A percentile compares a stretch with the other conserved stretches of the same genome.
Evolutionary conservation across 75 land plant species (phyloP).

Genomic region (Cupressus sempervirens): DNA sequence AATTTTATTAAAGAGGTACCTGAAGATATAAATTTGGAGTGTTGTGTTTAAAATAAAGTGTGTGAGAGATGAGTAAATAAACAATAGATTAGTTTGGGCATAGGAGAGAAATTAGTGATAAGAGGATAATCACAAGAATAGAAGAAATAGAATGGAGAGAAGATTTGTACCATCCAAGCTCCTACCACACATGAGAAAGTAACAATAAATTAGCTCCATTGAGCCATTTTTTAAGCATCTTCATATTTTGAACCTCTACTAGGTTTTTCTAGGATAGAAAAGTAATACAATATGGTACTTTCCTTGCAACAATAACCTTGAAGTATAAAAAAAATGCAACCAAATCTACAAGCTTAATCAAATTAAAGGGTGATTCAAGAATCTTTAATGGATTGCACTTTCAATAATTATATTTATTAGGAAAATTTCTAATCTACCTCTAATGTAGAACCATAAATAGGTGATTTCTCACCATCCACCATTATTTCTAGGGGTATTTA

Average conservation of each 20-base stretch:
- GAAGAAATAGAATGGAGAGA: too few species aligned
- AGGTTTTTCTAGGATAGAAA: slow-evolving; percentile 5
- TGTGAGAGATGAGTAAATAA: too few species aligned
- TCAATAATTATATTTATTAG: neutral
- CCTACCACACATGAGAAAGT: slow-evolving; percentile 38
- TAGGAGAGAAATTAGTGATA: too few species aligned
- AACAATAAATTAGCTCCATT: neutral
- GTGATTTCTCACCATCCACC: slow-evolving; percentile 90
- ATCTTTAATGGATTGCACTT: neutral
- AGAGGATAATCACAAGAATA: too few species aligned
- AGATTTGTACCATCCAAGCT: slow-evolving; percentile 90
- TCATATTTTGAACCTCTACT: neutral
- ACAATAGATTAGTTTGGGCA: too few species aligned
- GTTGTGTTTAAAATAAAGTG: too few species aligned
- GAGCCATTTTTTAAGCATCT: neutral
- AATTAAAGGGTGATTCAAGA: neutral
- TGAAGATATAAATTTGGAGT: too few species aligned
- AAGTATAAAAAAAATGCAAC: neutral
- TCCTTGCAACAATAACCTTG: neutral
- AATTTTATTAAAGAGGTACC: too few species aligned
- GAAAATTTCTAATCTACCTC: slow-evolving; percentile 52
- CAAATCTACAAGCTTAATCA: neutral
- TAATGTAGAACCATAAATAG: slow-evolving; percentile 86
- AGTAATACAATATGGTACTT: neutral
- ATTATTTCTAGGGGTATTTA: slow-evolving; percentile 91